Evolutionary conservation across 1,139 yeast genomes (phyloP).

Genomic region (Suhomyces bokatorum): DNA sequence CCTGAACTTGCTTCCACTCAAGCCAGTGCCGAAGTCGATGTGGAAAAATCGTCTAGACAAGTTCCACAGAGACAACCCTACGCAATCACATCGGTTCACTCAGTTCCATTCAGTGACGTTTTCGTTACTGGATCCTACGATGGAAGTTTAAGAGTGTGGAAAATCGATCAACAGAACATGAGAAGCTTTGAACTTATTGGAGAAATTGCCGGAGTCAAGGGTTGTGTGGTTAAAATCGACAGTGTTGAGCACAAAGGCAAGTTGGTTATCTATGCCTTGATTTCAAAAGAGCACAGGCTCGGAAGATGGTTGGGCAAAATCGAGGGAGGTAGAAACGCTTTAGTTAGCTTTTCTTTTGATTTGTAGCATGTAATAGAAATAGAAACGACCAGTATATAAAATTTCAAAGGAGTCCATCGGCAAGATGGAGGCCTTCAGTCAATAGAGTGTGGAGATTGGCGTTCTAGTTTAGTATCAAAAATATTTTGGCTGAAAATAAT

Average conservation of each 20-base stretch:
- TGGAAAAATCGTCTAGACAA: slow-evolving; percentile 44
- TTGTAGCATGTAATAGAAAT: slow-evolving; percentile 2
- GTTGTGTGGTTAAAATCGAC: slow-evolving; percentile 70
- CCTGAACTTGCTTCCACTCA: slow-evolving; percentile 46
- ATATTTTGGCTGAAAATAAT: too few species aligned
- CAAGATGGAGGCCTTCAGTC: too few species aligned
- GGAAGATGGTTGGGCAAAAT: slow-evolving; percentile 72
- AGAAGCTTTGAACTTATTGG: slow-evolving; percentile 61
- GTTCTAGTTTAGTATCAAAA: too few species aligned
- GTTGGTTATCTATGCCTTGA: slow-evolving; percentile 61
- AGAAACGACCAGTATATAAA: not conserved
- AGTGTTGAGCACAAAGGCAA: slow-evolving; percentile 55
- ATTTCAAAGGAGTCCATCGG: too few species aligned
- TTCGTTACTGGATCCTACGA: slow-evolving; percentile 88
- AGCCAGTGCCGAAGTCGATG: slow-evolving; percentile 70
- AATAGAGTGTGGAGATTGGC: too few species aligned
- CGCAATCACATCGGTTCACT: slow-evolving; percentile 79
- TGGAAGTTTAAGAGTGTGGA: slow-evolving; percentile 79
- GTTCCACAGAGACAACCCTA: slow-evolving; percentile 75
- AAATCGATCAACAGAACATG: slow-evolving; percentile 56
- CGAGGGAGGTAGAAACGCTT: slow-evolving; percentile 44
- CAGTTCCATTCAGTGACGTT: slow-evolving; percentile 86
- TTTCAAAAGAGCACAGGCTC: slow-evolving; percentile 81
- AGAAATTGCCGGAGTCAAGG: slow-evolving; percentile 58
- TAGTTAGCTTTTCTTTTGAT: slow-evolving; percentile 41